Base-by-base conservation (phyloP, 2,329 filamentous ascomycete species). In the Niveomyces coronatus region DNA sequence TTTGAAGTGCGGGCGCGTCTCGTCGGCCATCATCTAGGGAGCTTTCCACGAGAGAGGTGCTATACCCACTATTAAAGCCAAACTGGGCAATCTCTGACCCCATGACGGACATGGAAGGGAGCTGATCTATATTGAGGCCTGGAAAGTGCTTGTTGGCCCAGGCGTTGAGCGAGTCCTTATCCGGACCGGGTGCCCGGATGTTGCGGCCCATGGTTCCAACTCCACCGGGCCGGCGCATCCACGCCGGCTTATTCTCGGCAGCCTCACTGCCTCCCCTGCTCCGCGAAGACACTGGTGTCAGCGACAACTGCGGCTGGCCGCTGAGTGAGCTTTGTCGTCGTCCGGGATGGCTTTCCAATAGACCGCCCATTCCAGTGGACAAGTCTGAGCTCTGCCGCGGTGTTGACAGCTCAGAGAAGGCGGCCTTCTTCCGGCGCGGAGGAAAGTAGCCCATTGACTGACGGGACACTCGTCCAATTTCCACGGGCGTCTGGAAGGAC, bases 401-500 rank as follows among this genome's bases (percentile, higher is more conserved):
- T 3, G 81, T 85, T 14, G 79, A 76, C 36, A 78, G 48, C 11
- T 76, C 70, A 3, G 83, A 82, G 37, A 72, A 67, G 9, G 74
- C 61, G 45, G 83, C 91, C 79, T 91, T 91, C 76, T 88, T 85
- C 54, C 87, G 72, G 15, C 87, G 76, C 7, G 88, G 88, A 3
- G 89, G 89, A 53, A 96, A 96, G 61, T 89, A 96, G 17, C 88
- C 89, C 31, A 95, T 70, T 3, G 82, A 74, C 59, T 80, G 79
- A 41, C 85, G 78, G 16, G 86, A 78, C 41, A 96, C 76, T 20
- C 91, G 79, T 13, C 79, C 86, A 47, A 98, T 91, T 56, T 95
- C 85, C 17, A 91, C 79, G 1, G 85, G 80, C 17, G 78, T 70
- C 13, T 62, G 57, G 34, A 69, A 63, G 16, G 79, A 81, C 45